Conservation (phyloP, 768 basidiomycete species). For the Termitomyces sp. region DNA sequence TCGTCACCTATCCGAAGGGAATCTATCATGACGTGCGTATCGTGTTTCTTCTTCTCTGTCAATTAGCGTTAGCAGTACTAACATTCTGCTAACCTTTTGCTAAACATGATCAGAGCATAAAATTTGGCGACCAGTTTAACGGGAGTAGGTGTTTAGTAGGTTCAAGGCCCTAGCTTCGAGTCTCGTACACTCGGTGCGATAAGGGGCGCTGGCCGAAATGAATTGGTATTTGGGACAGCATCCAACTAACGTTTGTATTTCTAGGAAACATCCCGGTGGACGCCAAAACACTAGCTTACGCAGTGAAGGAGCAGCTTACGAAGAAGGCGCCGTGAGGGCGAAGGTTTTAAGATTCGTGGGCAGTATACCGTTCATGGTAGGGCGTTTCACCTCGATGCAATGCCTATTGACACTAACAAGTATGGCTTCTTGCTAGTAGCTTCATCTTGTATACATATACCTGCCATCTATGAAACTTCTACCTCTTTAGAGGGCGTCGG, state of each 20-base stretch:
- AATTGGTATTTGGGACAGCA: neutral
- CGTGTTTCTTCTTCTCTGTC: constrained; percentile 4
- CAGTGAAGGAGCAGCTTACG: constrained; percentile 55
- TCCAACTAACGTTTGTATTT: neutral
- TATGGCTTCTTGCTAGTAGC: constrained; percentile 1
- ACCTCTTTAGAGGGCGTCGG: constrained; percentile 8
- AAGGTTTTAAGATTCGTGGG: neutral
- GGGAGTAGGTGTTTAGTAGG: constrained; percentile 18
- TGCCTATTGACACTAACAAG: neutral
- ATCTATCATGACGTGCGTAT: constrained; percentile 26
- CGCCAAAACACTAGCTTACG: constrained; percentile 50
- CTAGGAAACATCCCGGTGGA: constrained; percentile 53
- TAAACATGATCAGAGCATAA: constrained; percentile 16
- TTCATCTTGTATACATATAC: constrained; percentile 8
- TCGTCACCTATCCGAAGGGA: constrained; percentile 33
- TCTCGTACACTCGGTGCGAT: neutral
- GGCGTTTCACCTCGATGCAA: neutral
- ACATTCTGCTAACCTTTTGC: neutral
- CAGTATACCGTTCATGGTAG: constrained; percentile 7
- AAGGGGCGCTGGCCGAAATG: constrained; percentile 1
- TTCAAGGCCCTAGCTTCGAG: neutral
- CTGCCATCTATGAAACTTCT: constrained; percentile 8
- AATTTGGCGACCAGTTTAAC: constrained; percentile 18
- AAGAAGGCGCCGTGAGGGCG: neutral
- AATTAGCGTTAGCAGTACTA: constrained; percentile 2